Evolutionary conservation across 2,329 filamentous ascomycete species (phyloP), one percentile per base, ranked within the genome.

Genomic region (Myriosclerotinia duriaeana): DNA sequence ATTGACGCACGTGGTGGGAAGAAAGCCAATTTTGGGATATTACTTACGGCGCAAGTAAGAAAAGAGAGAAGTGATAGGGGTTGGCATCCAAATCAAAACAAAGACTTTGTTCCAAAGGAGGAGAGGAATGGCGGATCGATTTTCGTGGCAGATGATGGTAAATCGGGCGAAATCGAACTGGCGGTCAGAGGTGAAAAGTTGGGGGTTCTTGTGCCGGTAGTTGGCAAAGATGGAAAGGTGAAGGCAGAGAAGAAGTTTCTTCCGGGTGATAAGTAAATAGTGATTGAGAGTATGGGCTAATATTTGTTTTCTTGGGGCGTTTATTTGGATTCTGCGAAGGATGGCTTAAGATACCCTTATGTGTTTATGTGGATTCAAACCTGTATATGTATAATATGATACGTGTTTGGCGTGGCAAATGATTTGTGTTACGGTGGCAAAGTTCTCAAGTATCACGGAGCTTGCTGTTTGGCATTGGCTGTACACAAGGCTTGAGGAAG

Each of bases 1-100:
- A 85, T 87, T 40, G 71, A 76, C 50, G 74, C 74, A 1, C 81
- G 85, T 2, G 80, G 80, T 5, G 78, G 77, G 3, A 78, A 82
- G 22, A 87, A 87, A 69, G 76, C 74, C 6, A 82, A 82, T 69
- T 82, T 84, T 56, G 83, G 84, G 17, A 71, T 67, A 22, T 53
- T 69, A 1, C 52, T 75, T 12, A 70, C 64, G 12, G 44, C 66
- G 9, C 70, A 72, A 40, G 54, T 70, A 1, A 46, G 61, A 20
- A 66, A 70, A 55, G 68, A 71, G 34, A 71, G 69, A 58, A 38
- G 7, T 1, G 70, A 69, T 38, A 70, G 50, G 14, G 70, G 69
- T 7, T 74, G 72, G 72, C 64, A 69, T 54, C 64, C 68, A 12
- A 69, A 73, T 65, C 72, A 74, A 59, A 66, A 68, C 17, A 58